A percentile compares a stretch with the other conserved stretches of the same genome.
phyloP scores from a whole-genome alignment of 345 rosid genomes.

The Eucalyptus caleyi region DNA sequence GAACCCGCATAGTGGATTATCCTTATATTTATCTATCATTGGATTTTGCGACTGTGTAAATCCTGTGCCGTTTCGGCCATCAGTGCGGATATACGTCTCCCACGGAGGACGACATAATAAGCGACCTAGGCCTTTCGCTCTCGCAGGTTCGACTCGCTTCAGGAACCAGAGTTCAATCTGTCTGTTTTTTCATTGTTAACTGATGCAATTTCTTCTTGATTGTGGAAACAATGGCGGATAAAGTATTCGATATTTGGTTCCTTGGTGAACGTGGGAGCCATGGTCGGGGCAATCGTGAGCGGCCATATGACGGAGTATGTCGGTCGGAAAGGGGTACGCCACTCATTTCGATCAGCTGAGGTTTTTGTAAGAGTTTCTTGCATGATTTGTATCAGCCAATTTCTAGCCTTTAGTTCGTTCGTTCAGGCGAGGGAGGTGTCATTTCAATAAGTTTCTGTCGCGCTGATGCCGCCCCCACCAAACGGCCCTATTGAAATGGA shows the following conservation, averaged over 20 bases:
- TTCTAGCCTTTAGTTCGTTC: background rate
- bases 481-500: background rate
- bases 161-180: too few species aligned
- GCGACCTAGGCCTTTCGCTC: conserved; percentile 40
- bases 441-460: background rate
- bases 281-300: conserved; percentile 65
- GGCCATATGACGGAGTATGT: conserved; percentile 67
- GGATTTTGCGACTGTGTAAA: background rate
- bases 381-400: background rate
- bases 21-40: background rate
- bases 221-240: background rate
- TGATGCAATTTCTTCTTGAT: background rate
- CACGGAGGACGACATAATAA: conserved; percentile 36
- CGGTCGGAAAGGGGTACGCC: conserved; percentile 68
- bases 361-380: background rate
- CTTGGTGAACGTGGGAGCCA: conserved; percentile 66
- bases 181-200: background rate
- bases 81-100: conserved; percentile 72
- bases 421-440: background rate
- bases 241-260: conserved; percentile 67
- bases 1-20: background rate
- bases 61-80: background rate
- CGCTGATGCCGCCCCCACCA: background rate
- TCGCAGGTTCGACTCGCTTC: conserved; percentile 31
- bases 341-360: background rate